Evolutionary conservation across 2,329 filamentous ascomycete species (phyloP), one percentile per base, ranked within the genome.

Genomic region (Didymella pomorum): DNA sequence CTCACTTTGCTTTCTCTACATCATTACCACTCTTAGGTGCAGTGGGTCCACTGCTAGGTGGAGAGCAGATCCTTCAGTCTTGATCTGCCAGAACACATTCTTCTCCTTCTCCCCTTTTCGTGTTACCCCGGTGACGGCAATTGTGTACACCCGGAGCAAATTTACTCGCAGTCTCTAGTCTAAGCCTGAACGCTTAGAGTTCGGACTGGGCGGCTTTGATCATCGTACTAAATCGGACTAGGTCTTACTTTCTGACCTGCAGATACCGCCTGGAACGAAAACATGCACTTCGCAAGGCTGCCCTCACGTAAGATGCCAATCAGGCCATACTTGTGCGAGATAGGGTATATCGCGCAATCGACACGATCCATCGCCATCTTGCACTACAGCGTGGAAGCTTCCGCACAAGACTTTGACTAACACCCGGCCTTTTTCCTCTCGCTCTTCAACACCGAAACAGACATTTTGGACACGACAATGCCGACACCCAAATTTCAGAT

Each of bases 1-100:
- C 39, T 26, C 49, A 21, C 45, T 12, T n/a, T 33, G 29, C 29
- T 50, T 49, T 51, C n/a, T 26, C 21, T 29, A 20, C 28, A 49
- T 39, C 21, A 26, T 28, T 39, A 29, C 25, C 51, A 29, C 25
- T 26, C 26, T 39, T 20, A 23, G 20, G 23, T 25, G 23, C 23
- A 25, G 23, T 25, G 23, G 23, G 23, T 5, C 44, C 44, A 48
- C 35, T 54, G 3, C 8, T 14, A 21, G 25, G 52, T 48, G 44
- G 37, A 33, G 18, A 33, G 0, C 31, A 49, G 20, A 43, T 31
- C 12, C 11, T 25, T 11, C 37, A n/a, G 21, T 35, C 14, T 25
- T 25, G 23, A 35, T 20, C 14, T 52, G 28, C 21, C n/a, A 12
- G 2, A 31, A 18, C 8, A 23, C 6, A 29, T 35, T n/a, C 9